phyloP scores from a whole-genome alignment of 2,329 filamentous ascomycete species.

The Pyricularia grisea region DNA sequence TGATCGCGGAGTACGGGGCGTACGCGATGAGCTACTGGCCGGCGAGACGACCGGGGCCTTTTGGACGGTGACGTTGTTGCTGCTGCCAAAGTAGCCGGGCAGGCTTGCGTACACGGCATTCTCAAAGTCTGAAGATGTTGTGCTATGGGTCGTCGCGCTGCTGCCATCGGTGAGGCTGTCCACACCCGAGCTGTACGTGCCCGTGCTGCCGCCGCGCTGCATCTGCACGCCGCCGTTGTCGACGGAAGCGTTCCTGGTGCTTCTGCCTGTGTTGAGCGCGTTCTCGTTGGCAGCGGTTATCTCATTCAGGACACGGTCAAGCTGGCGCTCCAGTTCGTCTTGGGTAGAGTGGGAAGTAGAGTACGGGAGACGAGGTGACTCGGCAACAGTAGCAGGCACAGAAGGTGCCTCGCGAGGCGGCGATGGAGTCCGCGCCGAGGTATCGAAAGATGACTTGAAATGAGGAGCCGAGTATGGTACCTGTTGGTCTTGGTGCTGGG shows the following conservation, averaged over 20 bases:
- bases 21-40: neutral
- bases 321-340: neutral
- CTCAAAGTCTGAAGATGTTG: neutral
- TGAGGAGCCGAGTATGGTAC: neutral
- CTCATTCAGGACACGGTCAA: constrained; percentile 1
- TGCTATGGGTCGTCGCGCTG: constrained; percentile 8
- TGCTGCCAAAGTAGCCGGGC: neutral
- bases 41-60: neutral
- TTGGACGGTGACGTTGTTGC: neutral
- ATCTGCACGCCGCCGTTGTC: neutral
- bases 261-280: constrained; percentile 5
- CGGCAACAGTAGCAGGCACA: neutral
- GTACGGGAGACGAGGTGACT: neutral
- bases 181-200: constrained; percentile 11
- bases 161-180: constrained; percentile 21
- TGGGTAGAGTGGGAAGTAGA: neutral
- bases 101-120: neutral
- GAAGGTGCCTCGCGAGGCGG: neutral
- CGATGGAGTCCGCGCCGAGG: neutral
- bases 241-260: constrained; percentile 1
- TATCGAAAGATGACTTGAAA: neutral
- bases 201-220: constrained; percentile 3
- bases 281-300: neutral
- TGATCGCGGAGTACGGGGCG: neutral
- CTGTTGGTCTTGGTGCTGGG: constrained; percentile 8